Base-by-base conservation (phyloP, 2,329 filamentous ascomycete species). In the Aspergillus versicolor region DNA sequence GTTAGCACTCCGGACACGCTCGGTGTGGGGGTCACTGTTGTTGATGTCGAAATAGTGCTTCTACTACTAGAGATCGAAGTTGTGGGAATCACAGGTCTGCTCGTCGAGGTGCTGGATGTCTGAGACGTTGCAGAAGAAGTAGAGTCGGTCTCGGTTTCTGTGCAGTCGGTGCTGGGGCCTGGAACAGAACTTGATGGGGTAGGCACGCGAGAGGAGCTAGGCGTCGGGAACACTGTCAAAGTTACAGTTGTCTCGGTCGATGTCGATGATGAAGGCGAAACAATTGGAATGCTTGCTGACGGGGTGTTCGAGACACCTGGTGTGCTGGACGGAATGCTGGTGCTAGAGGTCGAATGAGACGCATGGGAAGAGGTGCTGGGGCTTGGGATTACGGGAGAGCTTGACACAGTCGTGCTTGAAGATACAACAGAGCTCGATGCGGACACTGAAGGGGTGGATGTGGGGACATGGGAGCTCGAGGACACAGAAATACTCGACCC, bases 371-470 rank as follows among this genome's bases (percentile, higher is more conserved):
- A 27, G 12, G 46, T 21, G 32, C 22, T 43, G 12, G 22, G 22
- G 8, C 41, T 22, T 17, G 46, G 40, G 9, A 37, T 9, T 21
- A 22, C 30, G 11, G 52, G 22, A 17, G 21, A 37, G 38, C 43
- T 48, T 13, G 46, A 37, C 22, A 32, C 21, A 30, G 15, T 21
- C 8, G 46, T 27, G 41, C 50, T 45, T n/a, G 56, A 48, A 13
- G 47, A 32, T n/a, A 13, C 22, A 38, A 47, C 8, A 9, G 60
- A 52, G 54, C 47, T 61, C 5, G 63, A 59, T 4, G n/a, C 48
- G 11, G 48, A 5, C 4, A 11, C 17, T 11, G 17, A 38, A 15
- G 43, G 32, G 7, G 61, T 50, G 49, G 17, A 58, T 4, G 62
- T 59, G 51, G 38, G 15, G 13, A 19, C 13, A 17, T 24, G 37